Percentiles rank a stretch among this genome's conserved stretches.
phyloP scores from a whole-genome alignment of 495 filamentous ascomycete species.

The Cercophora scortea region DNA sequence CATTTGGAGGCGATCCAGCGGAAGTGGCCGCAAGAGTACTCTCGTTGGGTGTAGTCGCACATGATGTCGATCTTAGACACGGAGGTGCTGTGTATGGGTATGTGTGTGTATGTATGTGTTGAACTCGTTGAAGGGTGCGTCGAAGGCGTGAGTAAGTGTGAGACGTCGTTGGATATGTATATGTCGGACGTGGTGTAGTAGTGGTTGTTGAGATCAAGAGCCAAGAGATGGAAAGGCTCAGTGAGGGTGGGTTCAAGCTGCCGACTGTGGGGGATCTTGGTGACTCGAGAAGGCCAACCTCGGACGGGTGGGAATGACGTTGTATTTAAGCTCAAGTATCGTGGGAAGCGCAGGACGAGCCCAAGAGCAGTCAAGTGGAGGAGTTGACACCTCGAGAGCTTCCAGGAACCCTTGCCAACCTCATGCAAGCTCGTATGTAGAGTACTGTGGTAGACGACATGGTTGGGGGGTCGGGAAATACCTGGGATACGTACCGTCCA shows the following conservation, averaged over 20 bases:
- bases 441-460: not conserved
- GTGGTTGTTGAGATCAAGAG: not conserved
- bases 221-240: not conserved
- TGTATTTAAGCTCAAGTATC: constrained; percentile 20
- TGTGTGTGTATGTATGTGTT: not conserved
- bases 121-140: not conserved
- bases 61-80: constrained; percentile 6
- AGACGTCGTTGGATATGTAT: not conserved
- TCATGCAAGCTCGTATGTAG: constrained; percentile 12
- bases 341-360: constrained; percentile 1
- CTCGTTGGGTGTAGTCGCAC: constrained; percentile 29
- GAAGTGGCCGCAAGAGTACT: constrained; percentile 35
- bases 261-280: constrained; percentile 5
- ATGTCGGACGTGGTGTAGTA: too few species aligned
- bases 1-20: constrained; percentile 36
- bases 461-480: constrained; percentile 15
- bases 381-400: constrained; percentile 9
- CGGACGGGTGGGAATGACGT: constrained; percentile 10
- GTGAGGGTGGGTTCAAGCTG: not conserved
- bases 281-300: not conserved
- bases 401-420: constrained; percentile 18
- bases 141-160: not conserved
- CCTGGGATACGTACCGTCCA: constrained; percentile 2
- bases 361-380: not conserved
- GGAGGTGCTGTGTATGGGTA: not conserved